phyloP scores from a whole-genome alignment of 805 yeast genomes.

The Cyberlindnera veronae region DNA sequence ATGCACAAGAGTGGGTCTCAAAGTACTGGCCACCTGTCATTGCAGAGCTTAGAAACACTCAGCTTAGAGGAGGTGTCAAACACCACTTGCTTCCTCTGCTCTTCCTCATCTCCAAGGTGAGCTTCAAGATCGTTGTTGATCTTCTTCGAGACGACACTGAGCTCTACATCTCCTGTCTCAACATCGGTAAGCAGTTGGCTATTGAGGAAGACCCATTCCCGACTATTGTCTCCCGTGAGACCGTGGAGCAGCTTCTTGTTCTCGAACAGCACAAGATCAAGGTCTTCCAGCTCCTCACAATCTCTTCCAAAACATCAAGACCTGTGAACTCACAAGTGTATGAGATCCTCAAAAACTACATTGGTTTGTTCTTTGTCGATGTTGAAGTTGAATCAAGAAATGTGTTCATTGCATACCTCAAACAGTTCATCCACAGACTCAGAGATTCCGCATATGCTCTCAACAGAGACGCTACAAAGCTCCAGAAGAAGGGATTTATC shows the following conservation, averaged over 20 bases:
- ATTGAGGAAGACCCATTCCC: constrained; percentile 50
- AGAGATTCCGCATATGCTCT: constrained; percentile 65
- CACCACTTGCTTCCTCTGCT: constrained; percentile 60
- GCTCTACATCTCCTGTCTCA: constrained; percentile 50
- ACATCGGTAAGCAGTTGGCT: constrained; percentile 60
- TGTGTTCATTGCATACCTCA: constrained; percentile 56
- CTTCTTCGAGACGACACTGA: constrained; percentile 30
- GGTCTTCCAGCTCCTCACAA: constrained; percentile 57
- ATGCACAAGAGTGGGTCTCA: constrained; percentile 22
- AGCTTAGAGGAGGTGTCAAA: constrained; percentile 42
- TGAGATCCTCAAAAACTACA: constrained; percentile 38
- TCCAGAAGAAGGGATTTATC: constrained; percentile 35
- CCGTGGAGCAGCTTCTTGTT: constrained; percentile 40
- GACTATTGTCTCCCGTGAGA: constrained; percentile 31
- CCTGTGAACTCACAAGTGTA: constrained; percentile 47
- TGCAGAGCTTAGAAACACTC: constrained; percentile 10
- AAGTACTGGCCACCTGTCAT: constrained; percentile 24
- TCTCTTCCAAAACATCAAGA: constrained; percentile 58
- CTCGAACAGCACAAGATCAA: constrained; percentile 45
- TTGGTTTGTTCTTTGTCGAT: constrained; percentile 58
- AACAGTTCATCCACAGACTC: constrained; percentile 59
- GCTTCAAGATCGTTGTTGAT: constrained; percentile 38
- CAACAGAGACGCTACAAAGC: constrained; percentile 46
- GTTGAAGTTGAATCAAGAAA: constrained; percentile 65
- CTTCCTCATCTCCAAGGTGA: constrained; percentile 47